Base-by-base conservation (phyloP, 2,329 filamentous ascomycete genomes). In the Parafenestella ontariensis region DNA sequence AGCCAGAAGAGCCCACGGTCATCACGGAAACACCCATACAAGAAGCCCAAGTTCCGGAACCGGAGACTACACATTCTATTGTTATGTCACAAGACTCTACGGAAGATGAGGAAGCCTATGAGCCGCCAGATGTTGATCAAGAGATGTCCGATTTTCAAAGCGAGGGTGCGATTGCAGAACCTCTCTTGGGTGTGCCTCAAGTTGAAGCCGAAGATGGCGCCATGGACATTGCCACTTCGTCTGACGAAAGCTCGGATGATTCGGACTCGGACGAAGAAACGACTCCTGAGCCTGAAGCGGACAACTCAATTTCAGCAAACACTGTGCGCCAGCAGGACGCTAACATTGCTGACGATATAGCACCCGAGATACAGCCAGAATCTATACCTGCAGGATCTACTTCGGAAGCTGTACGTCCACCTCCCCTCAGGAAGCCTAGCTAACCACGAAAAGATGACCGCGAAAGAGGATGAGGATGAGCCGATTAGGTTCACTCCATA, bases 401-500 rank as follows among this genome's bases (percentile, higher is more conserved):
- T 46, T 33, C 46, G 33, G 48, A 60, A 61, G 37, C 52, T 50
- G 71, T 72, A 69, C 49, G 71, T 71, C 10, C 26, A 28, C 15
- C 17, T n/a, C 43, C 24, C 11, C 15, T 15, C 23, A 3, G 1
- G 24, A 51, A 41, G 40, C 49, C 49, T 47, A 23, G 57, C 66
- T 71, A 56, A 72, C 57, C 37, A 31, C 9, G 11, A 46, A 11
- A 24, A 72, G 72, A 41, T 47, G 26, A 47, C 39, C 8, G 28
- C 42, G 17, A 8, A 49, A 5, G 55, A 62, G 18, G 56, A 56
- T 20, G 54, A 61, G 29, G 45, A 52, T 34, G 54, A 70, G 31
- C 41, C 53, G 24, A 31, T 49, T 29, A 73, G 62, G 77, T 83
- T 77, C 59, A 81, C 81, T 29, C 87, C 92, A 2, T 99, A 99